Evolutionary conservation across 2,329 filamentous ascomycete genomes (phyloP).

Genomic region (Epichloe aotearoae): DNA sequence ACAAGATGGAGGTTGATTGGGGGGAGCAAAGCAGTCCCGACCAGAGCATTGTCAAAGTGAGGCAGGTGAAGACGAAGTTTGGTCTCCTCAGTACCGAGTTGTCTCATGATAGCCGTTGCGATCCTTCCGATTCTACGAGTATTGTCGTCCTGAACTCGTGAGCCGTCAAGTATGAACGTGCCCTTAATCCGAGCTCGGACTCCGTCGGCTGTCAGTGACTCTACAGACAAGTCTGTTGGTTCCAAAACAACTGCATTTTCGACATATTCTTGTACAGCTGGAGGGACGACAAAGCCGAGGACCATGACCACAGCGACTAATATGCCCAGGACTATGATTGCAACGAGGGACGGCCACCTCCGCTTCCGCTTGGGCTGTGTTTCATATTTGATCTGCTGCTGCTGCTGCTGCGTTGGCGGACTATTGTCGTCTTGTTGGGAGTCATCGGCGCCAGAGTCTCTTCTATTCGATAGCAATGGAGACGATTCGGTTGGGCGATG

Average conservation of each 20-base stretch:
- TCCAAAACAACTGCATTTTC: slow-evolving; percentile 71
- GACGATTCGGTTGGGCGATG: slow-evolving; percentile 29
- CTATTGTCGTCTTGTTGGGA: slow-evolving; percentile 6
- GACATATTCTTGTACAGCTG: slow-evolving; percentile 72
- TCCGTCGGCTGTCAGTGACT: slow-evolving; percentile 68
- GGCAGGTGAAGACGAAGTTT: slow-evolving; percentile 68
- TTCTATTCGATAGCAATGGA: slow-evolving; percentile 31
- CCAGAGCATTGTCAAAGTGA: slow-evolving; percentile 62
- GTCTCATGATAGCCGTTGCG: slow-evolving; percentile 66
- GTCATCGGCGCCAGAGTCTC: slow-evolving; percentile 17
- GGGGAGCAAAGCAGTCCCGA: slow-evolving; percentile 68
- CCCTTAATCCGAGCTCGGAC: slow-evolving; percentile 70
- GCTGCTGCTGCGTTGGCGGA: slow-evolving; percentile 18
- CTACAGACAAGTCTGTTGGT: slow-evolving; percentile 71
- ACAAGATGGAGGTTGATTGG: slow-evolving; percentile 62
- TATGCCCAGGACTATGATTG: slow-evolving; percentile 52
- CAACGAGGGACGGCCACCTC: slow-evolving; percentile 67
- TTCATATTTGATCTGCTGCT: slow-evolving; percentile 10
- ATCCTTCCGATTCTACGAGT: slow-evolving; percentile 65
- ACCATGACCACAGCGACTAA: slow-evolving; percentile 56
- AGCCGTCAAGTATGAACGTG: slow-evolving; percentile 67
- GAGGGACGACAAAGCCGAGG: slow-evolving; percentile 69
- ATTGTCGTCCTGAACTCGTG: slow-evolving; percentile 55
- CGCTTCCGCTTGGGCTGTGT: slow-evolving; percentile 13
- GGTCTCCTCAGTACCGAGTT: slow-evolving; percentile 61